Conservation (phyloP, 305 asterid species). For the Andrographis paniculata region DNA sequence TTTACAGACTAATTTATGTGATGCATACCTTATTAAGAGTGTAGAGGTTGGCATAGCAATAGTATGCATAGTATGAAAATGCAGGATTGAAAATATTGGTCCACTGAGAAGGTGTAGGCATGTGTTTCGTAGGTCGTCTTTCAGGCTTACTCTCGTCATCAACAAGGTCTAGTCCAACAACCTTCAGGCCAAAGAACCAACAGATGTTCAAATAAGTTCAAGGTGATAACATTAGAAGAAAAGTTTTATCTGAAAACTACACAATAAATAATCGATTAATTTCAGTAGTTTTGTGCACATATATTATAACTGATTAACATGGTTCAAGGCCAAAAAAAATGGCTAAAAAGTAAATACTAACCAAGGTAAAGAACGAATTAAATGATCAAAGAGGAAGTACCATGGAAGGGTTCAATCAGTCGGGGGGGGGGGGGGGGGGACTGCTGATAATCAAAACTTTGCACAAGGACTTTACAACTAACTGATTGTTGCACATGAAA, state of each 20-base stretch:
- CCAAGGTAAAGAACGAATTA: too few species aligned
- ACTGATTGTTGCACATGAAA: not conserved
- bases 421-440: too few species aligned
- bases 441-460: too few species aligned
- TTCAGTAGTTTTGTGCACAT: too few species aligned
- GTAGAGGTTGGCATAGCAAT: conserved; percentile 93
- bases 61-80: conserved; percentile 84
- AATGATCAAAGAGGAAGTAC: too few species aligned
- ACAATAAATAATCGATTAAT: too few species aligned
- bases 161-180: conserved; percentile 97
- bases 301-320: too few species aligned
- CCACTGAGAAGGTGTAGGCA: conserved; percentile 97
- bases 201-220: conserved; percentile 6
- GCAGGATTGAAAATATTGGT: conserved; percentile 91
- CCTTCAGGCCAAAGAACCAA: conserved; percentile 33
- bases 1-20: conserved; percentile 1
- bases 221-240: too few species aligned
- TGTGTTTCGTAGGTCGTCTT: conserved; percentile 97
- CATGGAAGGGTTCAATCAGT: too few species aligned
- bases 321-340: too few species aligned
- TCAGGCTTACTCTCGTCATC: conserved; percentile 99
- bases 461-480: not conserved
- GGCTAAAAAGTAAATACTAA: too few species aligned
- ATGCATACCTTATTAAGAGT: conserved; percentile 76
- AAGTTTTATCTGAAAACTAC: too few species aligned